A percentile compares a stretch with the other conserved stretches of the same genome.
Conservation (phyloP, 129 eudicot genomes). For the Lactuca saligna region DNA sequence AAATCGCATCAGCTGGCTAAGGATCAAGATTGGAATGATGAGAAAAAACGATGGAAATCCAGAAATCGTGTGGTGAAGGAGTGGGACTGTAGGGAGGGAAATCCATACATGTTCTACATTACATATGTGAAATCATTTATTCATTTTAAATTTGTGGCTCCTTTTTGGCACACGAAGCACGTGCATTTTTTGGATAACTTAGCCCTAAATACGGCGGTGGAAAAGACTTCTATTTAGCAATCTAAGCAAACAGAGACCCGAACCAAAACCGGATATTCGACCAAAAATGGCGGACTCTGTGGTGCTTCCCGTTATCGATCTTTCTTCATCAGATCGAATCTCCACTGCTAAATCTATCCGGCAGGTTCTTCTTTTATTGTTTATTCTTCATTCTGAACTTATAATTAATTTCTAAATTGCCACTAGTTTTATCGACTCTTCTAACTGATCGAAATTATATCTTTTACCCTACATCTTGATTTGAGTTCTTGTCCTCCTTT, state of each 20-base stretch:
- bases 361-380: conserved; percentile 37
- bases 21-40: too few species aligned
- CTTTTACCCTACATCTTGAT: not conserved
- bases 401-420: not conserved
- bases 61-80: not conserved
- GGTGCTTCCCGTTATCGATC: conserved; percentile 62
- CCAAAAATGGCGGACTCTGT: conserved; percentile 26
- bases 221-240: not conserved
- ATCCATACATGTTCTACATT: too few species aligned
- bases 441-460: not conserved
- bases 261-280: not conserved
- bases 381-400: not conserved
- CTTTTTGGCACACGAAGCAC: not conserved
- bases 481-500: not conserved
- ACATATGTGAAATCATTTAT: too few species aligned
- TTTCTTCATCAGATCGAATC: conserved; percentile 44
- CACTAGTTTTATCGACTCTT: not conserved
- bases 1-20: too few species aligned
- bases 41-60: not conserved
- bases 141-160: too few species aligned
- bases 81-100: too few species aligned
- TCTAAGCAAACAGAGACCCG: not conserved
- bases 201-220: not conserved
- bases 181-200: not conserved
- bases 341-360: conserved; percentile 54